Base-by-base conservation (phyloP, 805 yeast species). In the Maudiozyma turicensis region DNA sequence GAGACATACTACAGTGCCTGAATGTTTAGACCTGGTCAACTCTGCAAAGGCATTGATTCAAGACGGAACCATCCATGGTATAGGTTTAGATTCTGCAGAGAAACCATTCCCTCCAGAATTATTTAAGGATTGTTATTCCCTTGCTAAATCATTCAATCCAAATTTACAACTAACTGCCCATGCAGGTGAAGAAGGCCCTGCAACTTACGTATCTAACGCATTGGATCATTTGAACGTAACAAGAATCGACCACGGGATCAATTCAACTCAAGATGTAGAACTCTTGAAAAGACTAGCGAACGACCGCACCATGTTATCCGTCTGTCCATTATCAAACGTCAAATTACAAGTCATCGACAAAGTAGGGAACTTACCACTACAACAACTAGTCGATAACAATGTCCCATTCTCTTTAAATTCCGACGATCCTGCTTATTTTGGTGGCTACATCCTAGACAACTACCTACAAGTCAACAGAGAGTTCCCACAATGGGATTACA, bases 121-220 rank as follows among this genome's bases (percentile, higher is more conserved):
- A 45, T 86, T 85, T 59, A 68, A 67, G 11, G 85, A 82, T 45
- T 81, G 88, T 62, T 86, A 81, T 63, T 56, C 65, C 8, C 58
- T 63, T 20, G 74, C 84, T 7, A 71, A 70, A 48, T 67, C 70
- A 28, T 60, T 70, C 40, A 76, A 72, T 58, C 78, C 82, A 28
- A 67, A 76, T 28, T 74, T 82, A 48, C 75, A 79, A 39, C 71
- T 84, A 48, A 86, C 95, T 37, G 91, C 95, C 2, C 95, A 86
- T 60, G 95, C 93, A 2, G 95, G 95, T 58, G 95, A 86, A 67
- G 95, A 86, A 70, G 95, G 91, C 47, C 86, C 83, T 54, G 80
- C 87, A 40, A 74, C 78, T n/a, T 84, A 71, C 55, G 85, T 86
- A 30, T 50, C 68, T 8, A 73, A 72, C 47, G 69, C 93, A 1